Evolutionary conservation across 805 yeast genomes (phyloP), one percentile per base, ranked within the genome.

Genomic region (Tetrapisispora phaffii): DNA sequence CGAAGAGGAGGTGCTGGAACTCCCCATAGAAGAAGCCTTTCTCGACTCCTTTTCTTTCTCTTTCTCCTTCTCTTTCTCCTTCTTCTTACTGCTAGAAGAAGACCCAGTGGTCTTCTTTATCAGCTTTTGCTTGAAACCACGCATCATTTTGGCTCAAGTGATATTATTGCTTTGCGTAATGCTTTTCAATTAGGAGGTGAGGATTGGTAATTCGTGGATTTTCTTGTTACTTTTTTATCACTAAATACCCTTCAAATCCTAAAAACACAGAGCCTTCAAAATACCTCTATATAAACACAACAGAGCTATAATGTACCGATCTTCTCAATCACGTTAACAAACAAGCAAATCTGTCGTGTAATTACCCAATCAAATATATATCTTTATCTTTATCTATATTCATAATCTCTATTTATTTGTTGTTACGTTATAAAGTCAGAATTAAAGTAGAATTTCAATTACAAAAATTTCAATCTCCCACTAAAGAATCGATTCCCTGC

Each of bases 91-190:
- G 40, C 57, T 50, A 8, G 70, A 66, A n/a, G 68, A 61, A 37
- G 60, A 52, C 21, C 65, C 65, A 22, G 62, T 54, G 21, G 68
- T 59, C 53, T 63, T 63, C 58, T 63, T 64, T 34, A 62, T 63
- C 49, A 64, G 51, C 52, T 78, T 69, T 58, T 80, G 83, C 58
- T 79, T 80, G 63, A 80, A 79, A 24, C 85, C 85, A 67, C 79
- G 80, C 85, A 80, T 80, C 86, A 80, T 80, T 56, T 71, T 76
- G 63, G 37, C 32, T 29, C 10, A 42, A 16, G 6, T 3, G 4
- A 6, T 7, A 10, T 5, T 19, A 7, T 19, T 24, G 4, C 6
- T 9, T 3, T 4, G 8, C 13, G 10, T 9, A 31, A 16, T 32
- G 19, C 10, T 7, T 24, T 20, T 8, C 13, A 7, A 34, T n/a